A percentile compares a stretch with the other conserved stretches of the same genome.
Conservation (phyloP, 1,284 basidiomycete species). For the Fomitopsis palustris region DNA sequence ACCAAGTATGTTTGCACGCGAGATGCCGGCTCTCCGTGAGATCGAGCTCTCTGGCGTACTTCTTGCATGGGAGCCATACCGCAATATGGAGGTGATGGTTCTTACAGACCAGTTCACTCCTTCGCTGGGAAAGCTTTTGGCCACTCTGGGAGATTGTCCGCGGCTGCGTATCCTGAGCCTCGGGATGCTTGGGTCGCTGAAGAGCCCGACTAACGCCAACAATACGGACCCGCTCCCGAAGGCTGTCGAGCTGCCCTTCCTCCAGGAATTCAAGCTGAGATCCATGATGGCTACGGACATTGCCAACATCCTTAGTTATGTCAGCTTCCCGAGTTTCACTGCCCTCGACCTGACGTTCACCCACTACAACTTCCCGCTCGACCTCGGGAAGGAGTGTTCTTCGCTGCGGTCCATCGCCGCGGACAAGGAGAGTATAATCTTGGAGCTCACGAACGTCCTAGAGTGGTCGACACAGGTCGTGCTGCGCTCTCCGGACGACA, state of each 20-base stretch:
- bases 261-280: background rate
- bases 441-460: background rate
- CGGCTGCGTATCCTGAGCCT: background rate
- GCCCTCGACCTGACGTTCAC: background rate
- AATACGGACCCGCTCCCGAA: background rate
- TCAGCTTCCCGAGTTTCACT: conserved; percentile 3
- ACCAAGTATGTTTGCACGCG: background rate
- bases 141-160: conserved; percentile 2
- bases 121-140: conserved; percentile 1
- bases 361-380: background rate
- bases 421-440: background rate
- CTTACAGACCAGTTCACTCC: conserved; percentile 2
- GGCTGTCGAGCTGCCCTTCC: background rate
- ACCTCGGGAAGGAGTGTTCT: conserved; percentile 1
- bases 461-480: background rate
- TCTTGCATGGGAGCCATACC: conserved; percentile 4
- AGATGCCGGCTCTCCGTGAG: conserved; percentile 1
- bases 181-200: background rate
- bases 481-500: background rate
- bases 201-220: background rate
- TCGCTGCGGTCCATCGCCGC: conserved; percentile 1
- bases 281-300: background rate
- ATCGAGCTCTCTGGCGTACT: conserved; percentile 1
- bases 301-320: background rate
- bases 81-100: background rate